Evolutionary conservation across 1,284 basidiomycete genomes (phyloP), one percentile per base, ranked within the genome.

Genomic region (Ustilago tritici): DNA sequence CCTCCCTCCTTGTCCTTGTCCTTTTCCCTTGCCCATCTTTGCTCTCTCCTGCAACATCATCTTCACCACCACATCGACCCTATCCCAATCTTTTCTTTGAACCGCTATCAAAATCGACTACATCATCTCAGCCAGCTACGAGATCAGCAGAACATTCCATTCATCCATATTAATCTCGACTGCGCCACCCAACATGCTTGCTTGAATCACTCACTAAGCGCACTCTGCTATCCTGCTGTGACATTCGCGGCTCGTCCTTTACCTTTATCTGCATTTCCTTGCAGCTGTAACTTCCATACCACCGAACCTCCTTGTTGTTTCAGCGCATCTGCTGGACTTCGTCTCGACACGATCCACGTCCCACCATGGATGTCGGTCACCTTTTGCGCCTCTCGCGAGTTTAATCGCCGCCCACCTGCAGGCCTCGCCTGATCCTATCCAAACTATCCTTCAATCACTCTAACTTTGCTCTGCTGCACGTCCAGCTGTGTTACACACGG

Each of bases 351-450:
- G 54, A 57, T 49, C 65, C 61, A 61, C 70, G 60, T 68, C 65
- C 62, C 65, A 73, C 63, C 65, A 73, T 73, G 70, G 70, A 73
- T 65, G 70, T 56, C 70, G 70, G 70, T 65, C 65, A 67, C 55
- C 50, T 58, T 47, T 58, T 65, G 52, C 61, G 57, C 55, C 47
- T 34, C 58, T 23, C 49, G 61, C 61, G 58, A 68, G 70, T 58
- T 38, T 73, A 73, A 68, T 50, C 65, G 58, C 65, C 64, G 53
- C 47, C 50, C 43, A 55, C 53, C 57, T 62, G 52, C 54, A 40
- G 49, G 49, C 49, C 40, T 23, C 54, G 49, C 65, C 36, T 53
- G 15, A n/a, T n/a, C 15, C 7, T 15, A 50, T 17, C 38, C 46
- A 41, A 58, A 28, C 34, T 46, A 50, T 41, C 19, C n/a, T 4